These are phyloP conservation scores for Carex pumila DNA, from an alignment of 176 grass and related monocot species.

Conservation along the genomic window DNA sequence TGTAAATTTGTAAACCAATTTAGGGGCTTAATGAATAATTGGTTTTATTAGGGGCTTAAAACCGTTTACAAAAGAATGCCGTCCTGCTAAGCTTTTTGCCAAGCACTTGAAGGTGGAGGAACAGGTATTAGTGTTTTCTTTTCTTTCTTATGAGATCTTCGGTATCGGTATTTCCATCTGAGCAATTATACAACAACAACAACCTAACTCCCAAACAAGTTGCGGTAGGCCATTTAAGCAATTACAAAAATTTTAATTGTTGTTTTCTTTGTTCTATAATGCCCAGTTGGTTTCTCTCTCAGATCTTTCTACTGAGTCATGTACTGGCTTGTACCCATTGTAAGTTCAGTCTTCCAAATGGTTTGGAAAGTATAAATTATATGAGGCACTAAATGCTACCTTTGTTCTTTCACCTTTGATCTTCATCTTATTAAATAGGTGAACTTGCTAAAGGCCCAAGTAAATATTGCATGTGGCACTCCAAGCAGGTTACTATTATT, in stretches of 20 bases:
- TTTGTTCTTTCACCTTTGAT: neutral
- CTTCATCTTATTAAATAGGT: constrained; percentile 29
- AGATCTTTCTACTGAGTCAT: neutral
- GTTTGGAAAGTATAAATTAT: neutral
- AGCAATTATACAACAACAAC: neutral
- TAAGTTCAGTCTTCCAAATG: neutral
- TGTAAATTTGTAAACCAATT: neutral
- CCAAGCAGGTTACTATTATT: constrained; percentile 68
- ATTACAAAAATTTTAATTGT: too few relatives aligned
- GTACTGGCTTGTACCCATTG: neutral
- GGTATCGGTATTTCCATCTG: neutral
- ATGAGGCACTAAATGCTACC: neutral
- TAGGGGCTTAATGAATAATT: constrained; percentile 8
- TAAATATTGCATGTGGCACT: constrained; percentile 94
- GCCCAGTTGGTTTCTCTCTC: neutral
- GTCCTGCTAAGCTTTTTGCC: constrained; percentile 80
- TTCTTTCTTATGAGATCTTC: neutral
- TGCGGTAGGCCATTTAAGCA: too few relatives aligned
- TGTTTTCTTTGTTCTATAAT: neutral
- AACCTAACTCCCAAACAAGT: too few relatives aligned
- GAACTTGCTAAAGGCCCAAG: constrained; percentile 49
- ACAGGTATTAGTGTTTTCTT: constrained; percentile 37
- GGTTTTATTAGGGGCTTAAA: constrained; percentile 62
- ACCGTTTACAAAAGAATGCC: constrained; percentile 66
- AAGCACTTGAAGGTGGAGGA: constrained; percentile 96